phyloP scores from a whole-genome alignment of 202 grass and related monocot genomes.

The Schoenoplectus tabernaemontani region DNA sequence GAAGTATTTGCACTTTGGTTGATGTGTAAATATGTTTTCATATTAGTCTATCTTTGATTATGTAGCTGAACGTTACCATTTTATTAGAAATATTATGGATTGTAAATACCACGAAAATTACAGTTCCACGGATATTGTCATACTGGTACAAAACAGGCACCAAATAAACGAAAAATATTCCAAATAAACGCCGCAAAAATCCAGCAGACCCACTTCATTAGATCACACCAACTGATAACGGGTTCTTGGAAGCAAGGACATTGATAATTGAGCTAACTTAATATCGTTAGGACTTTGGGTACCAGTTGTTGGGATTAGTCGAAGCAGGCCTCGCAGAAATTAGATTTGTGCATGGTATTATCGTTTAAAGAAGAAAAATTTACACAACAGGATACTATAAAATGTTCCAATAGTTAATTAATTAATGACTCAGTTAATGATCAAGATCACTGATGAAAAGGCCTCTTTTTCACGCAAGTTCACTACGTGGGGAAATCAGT shows the following conservation, averaged over 20 bases:
- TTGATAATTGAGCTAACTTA: not conserved
- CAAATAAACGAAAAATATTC: not conserved
- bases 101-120: no score
- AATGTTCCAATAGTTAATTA: not conserved
- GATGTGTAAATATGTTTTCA: no score
- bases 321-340: not conserved
- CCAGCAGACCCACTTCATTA: not conserved
- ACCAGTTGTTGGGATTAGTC: not conserved
- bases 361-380: not conserved
- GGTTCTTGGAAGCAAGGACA: not conserved
- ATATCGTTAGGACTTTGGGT: not conserved
- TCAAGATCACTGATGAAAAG: no score
- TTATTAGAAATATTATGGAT: no score
- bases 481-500: no score
- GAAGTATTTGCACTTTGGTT: no score
- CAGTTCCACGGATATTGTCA: no score
- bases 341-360: not conserved
- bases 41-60: no score
- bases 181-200: not conserved
- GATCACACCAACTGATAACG: not conserved
- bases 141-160: no score
- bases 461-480: no score
- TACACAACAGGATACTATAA: not conserved
- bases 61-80: no score
- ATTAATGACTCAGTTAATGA: no score